Evolutionary conservation across 768 basidiomycete genomes (phyloP).

Genomic region (Podaxis pistillaris): DNA sequence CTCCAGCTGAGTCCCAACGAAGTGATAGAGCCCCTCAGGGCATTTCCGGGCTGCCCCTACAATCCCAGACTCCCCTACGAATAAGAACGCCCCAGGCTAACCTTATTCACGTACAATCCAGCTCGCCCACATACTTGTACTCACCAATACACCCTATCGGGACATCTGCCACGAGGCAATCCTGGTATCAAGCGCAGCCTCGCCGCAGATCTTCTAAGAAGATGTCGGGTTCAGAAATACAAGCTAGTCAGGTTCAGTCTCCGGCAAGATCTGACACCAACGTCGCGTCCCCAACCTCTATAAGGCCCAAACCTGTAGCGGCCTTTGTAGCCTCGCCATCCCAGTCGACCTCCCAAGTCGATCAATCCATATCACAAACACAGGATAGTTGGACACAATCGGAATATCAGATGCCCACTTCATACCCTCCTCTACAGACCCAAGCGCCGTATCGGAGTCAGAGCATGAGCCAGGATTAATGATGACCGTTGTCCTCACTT

Average conservation of each 20-base stretch:
- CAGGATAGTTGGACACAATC: background rate
- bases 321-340: background rate
- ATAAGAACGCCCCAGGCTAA: background rate
- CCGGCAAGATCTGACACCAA: background rate
- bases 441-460: slow-evolving; percentile 58
- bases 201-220: background rate
- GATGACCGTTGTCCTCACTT: background rate
- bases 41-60: background rate
- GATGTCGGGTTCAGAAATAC: background rate
- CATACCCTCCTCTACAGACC: slow-evolving; percentile 43
- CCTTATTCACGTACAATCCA: background rate
- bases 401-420: background rate
- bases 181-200: slow-evolving; percentile 9
- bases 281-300: background rate
- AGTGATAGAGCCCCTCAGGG: background rate
- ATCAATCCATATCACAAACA: background rate
- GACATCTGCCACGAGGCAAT: background rate
- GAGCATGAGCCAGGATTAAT: slow-evolving; percentile 29
- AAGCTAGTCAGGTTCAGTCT: background rate
- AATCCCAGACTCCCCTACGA: background rate
- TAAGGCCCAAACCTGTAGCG: background rate
- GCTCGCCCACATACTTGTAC: background rate
- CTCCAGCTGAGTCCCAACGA: background rate
- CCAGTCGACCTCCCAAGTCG: background rate
- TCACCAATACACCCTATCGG: background rate